Percentiles rank a stretch among this genome's conserved stretches.
Evolutionary conservation across 441 rosid genomes (phyloP).

Genomic region (Eruca vesicaria): DNA sequence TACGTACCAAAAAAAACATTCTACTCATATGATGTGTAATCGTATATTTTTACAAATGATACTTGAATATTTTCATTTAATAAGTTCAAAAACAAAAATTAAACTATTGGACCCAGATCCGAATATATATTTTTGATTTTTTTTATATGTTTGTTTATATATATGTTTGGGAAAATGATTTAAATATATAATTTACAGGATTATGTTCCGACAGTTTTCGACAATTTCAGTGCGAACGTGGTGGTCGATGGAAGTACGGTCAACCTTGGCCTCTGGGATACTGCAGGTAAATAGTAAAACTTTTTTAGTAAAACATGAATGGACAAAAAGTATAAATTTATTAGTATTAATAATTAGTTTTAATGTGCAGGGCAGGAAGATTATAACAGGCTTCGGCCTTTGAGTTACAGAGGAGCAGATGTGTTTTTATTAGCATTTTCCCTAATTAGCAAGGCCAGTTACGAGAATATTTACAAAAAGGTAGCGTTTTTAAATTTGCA

Average conservation of each 20-base stretch:
- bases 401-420: slow-evolving; percentile 96
- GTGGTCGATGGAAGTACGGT: slow-evolving; percentile 1
- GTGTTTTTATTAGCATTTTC: slow-evolving; percentile 84
- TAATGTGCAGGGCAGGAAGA: slow-evolving; percentile 72
- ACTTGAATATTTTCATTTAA: neutral
- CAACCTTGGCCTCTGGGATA: slow-evolving; percentile 5
- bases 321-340: neutral
- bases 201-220: neutral
- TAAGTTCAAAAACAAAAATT: too few relatives aligned
- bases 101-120: neutral
- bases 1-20: neutral
- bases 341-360: neutral
- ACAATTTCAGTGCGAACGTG: slow-evolving; percentile 2
- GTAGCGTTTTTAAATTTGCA: slow-evolving; percentile 28
- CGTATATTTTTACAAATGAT: neutral
- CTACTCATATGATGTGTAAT: neutral
- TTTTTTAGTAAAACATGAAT: neutral
- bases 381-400: slow-evolving; percentile 83
- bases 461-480: slow-evolving; percentile 80
- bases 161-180: neutral
- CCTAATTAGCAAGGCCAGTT: slow-evolving; percentile 77
- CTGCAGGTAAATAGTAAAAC: neutral
- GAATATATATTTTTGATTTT: neutral
- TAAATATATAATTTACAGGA: neutral
- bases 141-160: too few relatives aligned